These are phyloP conservation scores for Aspergillus fumigatus DNA, from an alignment of 2,329 filamentous ascomycete genomes.

Conservation along the genomic window DNA sequence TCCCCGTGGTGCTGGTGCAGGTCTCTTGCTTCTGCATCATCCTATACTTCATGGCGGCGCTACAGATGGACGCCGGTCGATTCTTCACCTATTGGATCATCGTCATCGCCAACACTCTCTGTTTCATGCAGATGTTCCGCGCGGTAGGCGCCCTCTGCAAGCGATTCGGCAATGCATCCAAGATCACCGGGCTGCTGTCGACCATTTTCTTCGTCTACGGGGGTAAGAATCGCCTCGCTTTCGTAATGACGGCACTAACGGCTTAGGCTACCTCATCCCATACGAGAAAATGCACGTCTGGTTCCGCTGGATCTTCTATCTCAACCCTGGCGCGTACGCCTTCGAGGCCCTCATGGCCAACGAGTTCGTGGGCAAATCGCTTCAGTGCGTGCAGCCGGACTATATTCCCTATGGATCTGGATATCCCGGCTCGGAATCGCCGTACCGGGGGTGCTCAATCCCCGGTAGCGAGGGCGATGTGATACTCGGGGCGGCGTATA, in stretches of 20 bases:
- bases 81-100: conserved; percentile 58
- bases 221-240: conserved; percentile 13
- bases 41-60: conserved; percentile 55
- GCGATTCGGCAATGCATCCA: conserved; percentile 43
- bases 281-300: conserved; percentile 58
- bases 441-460: conserved; percentile 28
- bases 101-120: conserved; percentile 47
- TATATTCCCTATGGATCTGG: conserved; percentile 44
- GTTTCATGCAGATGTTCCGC: conserved; percentile 50
- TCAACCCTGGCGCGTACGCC: conserved; percentile 62
- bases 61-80: conserved; percentile 51
- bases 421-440: conserved; percentile 30
- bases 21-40: conserved; percentile 55
- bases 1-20: conserved; percentile 53
- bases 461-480: conserved; percentile 24
- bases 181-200: conserved; percentile 41
- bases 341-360: conserved; percentile 66
- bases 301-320: conserved; percentile 59
- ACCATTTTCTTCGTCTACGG: conserved; percentile 51
- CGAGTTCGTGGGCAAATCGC: conserved; percentile 56
- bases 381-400: conserved; percentile 50
- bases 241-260: not conserved
- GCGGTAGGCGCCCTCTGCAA: conserved; percentile 44
- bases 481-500: conserved; percentile 52
- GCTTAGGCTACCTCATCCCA: conserved; percentile 54